These are phyloP conservation scores for Trichosporon sp. DNA, from an alignment of 1,284 basidiomycete species.

Conservation along the genomic window DNA sequence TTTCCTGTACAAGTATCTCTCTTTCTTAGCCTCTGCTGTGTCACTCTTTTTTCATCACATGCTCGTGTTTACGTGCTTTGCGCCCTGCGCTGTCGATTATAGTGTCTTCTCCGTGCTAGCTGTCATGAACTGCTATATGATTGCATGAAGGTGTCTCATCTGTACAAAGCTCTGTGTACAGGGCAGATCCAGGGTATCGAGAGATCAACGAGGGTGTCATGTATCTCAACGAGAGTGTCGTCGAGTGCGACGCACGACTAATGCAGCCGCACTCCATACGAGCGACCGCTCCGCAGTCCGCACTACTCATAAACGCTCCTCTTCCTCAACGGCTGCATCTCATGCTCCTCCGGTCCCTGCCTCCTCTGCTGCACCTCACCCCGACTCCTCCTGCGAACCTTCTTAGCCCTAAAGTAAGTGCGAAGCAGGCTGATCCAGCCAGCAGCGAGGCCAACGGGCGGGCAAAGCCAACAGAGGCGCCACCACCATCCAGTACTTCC, in stretches of 20 bases:
- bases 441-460: conserved; percentile 59
- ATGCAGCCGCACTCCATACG: no score
- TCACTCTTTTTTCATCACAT: background rate
- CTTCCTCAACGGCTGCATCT: conserved; percentile 13
- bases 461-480: conserved; percentile 72
- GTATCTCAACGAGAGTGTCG: no score
- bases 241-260: no score
- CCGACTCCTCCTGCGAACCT: conserved; percentile 25
- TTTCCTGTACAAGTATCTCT: background rate
- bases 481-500: conserved; percentile 53
- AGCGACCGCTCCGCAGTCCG: no score
- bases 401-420: conserved; percentile 16
- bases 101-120: background rate
- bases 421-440: conserved; percentile 27
- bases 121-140: no score
- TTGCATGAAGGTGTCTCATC: no score
- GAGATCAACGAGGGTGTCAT: no score
- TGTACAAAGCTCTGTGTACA: no score
- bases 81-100: no score
- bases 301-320: background rate
- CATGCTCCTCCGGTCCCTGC: conserved; percentile 33
- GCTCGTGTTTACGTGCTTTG: no score
- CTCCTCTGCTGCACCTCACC: conserved; percentile 27
- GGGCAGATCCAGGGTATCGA: no score
- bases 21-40: background rate